Percentiles rank a stretch among this genome's conserved stretches.
phyloP scores from a whole-genome alignment of 2,329 filamentous ascomycete genomes.

The Botrytis fabae region DNA sequence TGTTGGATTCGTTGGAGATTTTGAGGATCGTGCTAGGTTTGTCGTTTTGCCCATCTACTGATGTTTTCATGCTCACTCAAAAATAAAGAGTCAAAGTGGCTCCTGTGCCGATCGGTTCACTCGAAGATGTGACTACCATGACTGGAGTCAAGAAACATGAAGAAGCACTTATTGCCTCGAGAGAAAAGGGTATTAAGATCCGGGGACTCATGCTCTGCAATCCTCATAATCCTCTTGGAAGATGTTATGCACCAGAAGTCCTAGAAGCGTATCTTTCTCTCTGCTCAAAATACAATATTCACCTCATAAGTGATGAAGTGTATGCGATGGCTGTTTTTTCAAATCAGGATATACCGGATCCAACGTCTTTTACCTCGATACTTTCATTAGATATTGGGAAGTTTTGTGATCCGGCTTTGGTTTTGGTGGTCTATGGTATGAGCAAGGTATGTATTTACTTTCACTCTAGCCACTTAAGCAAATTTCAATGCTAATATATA shows the following conservation, averaged over 20 bases:
- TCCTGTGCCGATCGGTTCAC: background rate
- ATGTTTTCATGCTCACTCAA: background rate
- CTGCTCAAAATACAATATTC: conserved; percentile 46
- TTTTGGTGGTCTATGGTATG: conserved; percentile 45
- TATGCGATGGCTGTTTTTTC: conserved; percentile 49
- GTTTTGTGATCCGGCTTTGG: conserved; percentile 47
- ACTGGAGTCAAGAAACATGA: conserved; percentile 43
- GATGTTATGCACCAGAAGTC: conserved; percentile 30
- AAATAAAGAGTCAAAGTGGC: conserved; percentile 1
- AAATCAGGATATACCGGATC: conserved; percentile 34
- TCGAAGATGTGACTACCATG: conserved; percentile 43
- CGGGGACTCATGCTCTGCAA: conserved; percentile 45
- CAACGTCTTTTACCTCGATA: conserved; percentile 50
- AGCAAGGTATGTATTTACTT: conserved; percentile 24
- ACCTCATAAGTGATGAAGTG: conserved; percentile 51
- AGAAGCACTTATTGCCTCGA: conserved; percentile 41
- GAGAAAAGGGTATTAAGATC: conserved; percentile 34
- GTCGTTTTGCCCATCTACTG: background rate
- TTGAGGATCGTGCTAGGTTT: conserved; percentile 39
- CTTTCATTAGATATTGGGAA: conserved; percentile 48
- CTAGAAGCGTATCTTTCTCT: conserved; percentile 42
- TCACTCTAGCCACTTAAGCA: rapidly evolving
- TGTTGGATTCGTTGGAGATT: conserved; percentile 49
- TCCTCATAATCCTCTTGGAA: conserved; percentile 39
- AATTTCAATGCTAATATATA: background rate